These are phyloP conservation scores for Agrocybe pediades DNA, from an alignment of 768 basidiomycete species.

Conservation along the genomic window DNA sequence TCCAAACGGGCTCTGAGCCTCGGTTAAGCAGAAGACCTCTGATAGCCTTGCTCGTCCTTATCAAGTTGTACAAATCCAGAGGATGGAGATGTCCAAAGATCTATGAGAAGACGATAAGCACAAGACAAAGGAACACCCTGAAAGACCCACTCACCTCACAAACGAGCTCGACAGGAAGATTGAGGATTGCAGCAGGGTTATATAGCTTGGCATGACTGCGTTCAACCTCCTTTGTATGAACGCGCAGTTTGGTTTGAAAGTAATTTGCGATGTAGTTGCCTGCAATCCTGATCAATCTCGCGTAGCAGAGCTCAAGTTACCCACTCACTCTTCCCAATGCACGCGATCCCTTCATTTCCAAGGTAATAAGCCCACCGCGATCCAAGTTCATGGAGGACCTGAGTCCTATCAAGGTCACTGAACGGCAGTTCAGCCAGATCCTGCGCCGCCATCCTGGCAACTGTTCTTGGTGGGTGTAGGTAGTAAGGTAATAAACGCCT, in stretches of 20 bases:
- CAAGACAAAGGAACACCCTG: not conserved
- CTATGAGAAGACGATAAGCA: not conserved
- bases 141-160: not conserved
- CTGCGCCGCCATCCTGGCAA: not conserved
- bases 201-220: not conserved
- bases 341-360: not conserved
- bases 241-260: not conserved
- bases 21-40: slow-evolving; percentile 3
- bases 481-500: not conserved
- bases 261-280: not conserved
- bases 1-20: not conserved
- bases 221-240: not conserved
- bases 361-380: not conserved
- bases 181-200: not conserved
- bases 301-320: not conserved
- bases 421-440: not conserved
- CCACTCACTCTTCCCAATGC: not conserved
- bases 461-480: no score
- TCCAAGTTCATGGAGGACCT: not conserved
- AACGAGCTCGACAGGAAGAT: not conserved
- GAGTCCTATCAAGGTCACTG: not conserved
- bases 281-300: not conserved
- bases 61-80: slow-evolving; percentile 5
- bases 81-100: slow-evolving; percentile 3
- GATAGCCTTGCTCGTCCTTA: not conserved